Percentiles rank a stretch among this genome's conserved stretches.
Conservation (phyloP, 495 filamentous ascomycete genomes). For the Penicillium riverlandense region DNA sequence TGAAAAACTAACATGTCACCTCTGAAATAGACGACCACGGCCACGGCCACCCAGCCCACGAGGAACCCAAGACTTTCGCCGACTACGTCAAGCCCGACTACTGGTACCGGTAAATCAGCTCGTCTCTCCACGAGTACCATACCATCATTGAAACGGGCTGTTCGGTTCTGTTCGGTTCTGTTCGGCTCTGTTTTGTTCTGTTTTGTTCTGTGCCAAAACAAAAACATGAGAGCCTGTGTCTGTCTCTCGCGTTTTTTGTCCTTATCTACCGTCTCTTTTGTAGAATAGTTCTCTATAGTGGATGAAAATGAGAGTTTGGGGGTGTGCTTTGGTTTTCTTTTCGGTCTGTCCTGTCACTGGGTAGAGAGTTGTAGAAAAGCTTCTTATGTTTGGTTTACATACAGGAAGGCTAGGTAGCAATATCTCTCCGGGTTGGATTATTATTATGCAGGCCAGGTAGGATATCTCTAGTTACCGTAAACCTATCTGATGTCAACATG, state of each 20-base stretch:
- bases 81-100: conserved; percentile 91
- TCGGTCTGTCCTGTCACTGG: conserved; percentile 1
- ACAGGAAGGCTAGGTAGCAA: too few species aligned
- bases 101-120: conserved; percentile 55
- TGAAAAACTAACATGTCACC: too few species aligned
- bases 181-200: background rate
- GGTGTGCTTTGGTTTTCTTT: conserved; percentile 3
- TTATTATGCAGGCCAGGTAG: too few species aligned
- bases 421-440: too few species aligned
- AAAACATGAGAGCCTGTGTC: conserved; percentile 11
- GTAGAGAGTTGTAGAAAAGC: too few species aligned
- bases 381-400: too few species aligned
- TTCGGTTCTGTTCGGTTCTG: background rate
- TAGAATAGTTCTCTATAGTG: conserved; percentile 36
- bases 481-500: background rate
- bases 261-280: conserved; percentile 28
- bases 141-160: background rate
- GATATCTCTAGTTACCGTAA: too few species aligned
- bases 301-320: conserved; percentile 26
- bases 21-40: conserved; percentile 29
- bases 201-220: conserved; percentile 4
- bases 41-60: conserved; percentile 48
- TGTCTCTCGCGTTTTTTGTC: conserved; percentile 18
- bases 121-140: background rate
- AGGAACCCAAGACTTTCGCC: conserved; percentile 86